Conservation (phyloP, 352 stramenopile genomes). For the Phytophthora constricta region DNA sequence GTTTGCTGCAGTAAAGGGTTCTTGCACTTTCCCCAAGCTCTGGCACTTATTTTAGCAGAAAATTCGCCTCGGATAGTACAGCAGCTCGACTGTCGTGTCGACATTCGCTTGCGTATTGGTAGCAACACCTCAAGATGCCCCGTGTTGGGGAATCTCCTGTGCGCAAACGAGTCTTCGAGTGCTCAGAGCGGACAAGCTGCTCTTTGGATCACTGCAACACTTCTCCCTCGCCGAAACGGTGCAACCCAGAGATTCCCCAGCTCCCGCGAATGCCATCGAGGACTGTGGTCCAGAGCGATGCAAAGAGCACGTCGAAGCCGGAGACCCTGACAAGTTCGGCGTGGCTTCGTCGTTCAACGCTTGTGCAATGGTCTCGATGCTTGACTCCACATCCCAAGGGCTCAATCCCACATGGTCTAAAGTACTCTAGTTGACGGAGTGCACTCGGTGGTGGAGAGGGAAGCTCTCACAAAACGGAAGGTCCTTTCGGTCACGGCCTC, state of each 20-base stretch:
- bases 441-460: background rate
- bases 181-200: slow-evolving; percentile 18
- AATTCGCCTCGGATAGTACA: background rate
- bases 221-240: slow-evolving; percentile 4
- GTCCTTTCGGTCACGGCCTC: background rate
- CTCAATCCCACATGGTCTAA: slow-evolving; percentile 1
- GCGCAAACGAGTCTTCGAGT: slow-evolving; percentile 20
- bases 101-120: slow-evolving; percentile 18
- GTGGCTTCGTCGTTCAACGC: background rate
- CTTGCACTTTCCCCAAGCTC: too few species aligned
- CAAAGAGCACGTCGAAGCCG: background rate
- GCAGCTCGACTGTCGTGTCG: background rate
- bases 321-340: background rate
- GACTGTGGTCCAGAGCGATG: background rate
- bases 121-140: slow-evolving; percentile 18
- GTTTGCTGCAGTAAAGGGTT: too few species aligned
- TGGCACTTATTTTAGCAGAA: too few species aligned
- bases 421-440: too few species aligned
- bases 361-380: background rate
- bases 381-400: background rate
- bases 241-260: slow-evolving; percentile 25
- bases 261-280: background rate
- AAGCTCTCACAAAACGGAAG: background rate
- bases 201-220: slow-evolving; percentile 8
- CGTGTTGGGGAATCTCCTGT: slow-evolving; percentile 25